Evolutionary conservation across 495 filamentous ascomycete species (phyloP).

Genomic region (Massariosphaeria phaeospora): DNA sequence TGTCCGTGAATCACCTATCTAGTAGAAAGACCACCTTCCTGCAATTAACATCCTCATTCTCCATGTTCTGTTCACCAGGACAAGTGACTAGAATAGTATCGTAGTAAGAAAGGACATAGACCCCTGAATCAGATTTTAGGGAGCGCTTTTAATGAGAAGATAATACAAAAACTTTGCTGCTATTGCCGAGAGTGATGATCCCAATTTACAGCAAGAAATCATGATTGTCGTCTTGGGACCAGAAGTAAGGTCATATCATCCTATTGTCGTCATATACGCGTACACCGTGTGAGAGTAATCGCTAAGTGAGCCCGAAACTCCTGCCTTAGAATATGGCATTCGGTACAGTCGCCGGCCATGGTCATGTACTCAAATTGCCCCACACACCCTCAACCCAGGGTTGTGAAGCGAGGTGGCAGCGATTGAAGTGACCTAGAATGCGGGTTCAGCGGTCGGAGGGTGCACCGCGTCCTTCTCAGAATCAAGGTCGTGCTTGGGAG

Average conservation of each 20-base stretch:
- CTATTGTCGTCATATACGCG: constrained; percentile 3
- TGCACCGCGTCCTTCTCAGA: constrained; percentile 28
- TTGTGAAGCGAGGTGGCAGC: constrained; percentile 1
- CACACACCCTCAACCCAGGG: too few species aligned
- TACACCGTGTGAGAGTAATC: too few species aligned
- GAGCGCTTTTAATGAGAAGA: constrained; percentile 14
- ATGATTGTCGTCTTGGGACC: constrained; percentile 3
- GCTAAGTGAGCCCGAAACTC: too few species aligned
- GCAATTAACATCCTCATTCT: too few species aligned
- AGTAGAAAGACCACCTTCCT: too few species aligned
- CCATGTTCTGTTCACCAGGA: too few species aligned
- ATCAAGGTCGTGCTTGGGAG: constrained; percentile 54
- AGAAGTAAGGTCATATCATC: not conserved
- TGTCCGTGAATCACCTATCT: too few species aligned
- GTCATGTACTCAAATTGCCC: too few species aligned
- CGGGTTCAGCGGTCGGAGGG: constrained; percentile 27
- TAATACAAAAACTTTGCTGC: constrained; percentile 4
- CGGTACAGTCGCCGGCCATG: too few species aligned
- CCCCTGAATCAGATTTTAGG: not conserved
- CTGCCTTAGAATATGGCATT: too few species aligned
- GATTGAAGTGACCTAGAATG: not conserved
- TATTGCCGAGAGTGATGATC: not conserved
- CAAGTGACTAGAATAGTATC: too few species aligned
- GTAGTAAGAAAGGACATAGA: not conserved
- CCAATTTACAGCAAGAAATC: constrained; percentile 15